Evolutionary conservation across 2,329 filamentous ascomycete genomes (phyloP), one percentile per base, ranked within the genome.

Genomic region (Tolypocladium pustulatum): DNA sequence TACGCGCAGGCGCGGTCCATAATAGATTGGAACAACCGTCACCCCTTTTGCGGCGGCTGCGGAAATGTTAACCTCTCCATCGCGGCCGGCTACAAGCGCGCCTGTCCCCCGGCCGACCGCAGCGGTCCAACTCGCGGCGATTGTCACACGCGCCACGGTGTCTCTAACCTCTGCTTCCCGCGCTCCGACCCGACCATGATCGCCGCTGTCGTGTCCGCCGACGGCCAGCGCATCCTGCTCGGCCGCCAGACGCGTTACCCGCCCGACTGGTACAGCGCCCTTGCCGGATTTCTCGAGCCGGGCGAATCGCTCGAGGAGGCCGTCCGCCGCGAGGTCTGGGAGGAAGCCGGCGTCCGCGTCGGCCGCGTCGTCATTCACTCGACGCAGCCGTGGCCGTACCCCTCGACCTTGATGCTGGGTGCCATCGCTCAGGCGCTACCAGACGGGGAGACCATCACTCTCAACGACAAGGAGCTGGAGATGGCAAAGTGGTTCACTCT

Each of bases 151-250:
- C 84, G 94, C 57, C 88, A 85, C 43, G 91, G 90, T 32, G 77
- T 99, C 53, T 96, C 91, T 37, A 99, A 99, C 74, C 80, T 97
- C 57, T 88, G 82, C 68, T 97, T 97, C 78, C 93, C 93, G 3
- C 85, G 92, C 56, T 97, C 93, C 2, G 92, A 97, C 67, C 91
- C 92, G 1, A 96, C 91, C 34, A 91, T 97, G 71, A 99, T 99
- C 74, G 92, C 95, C 75, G 93, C 92, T 0, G 87, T 97, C 13
- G 83, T 97, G 37, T 95, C 89, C 57, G 80, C 86, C 56, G 90
- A 95, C 65, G 88, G 88, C 55, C 82, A 86, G 64, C 84, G 85
- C 61, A 76, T 96, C 43, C 83, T 99, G 9, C 86, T 99, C 0
- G 94, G 94, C 41, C 86, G 94, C 17, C 85, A 90, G 68, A 89